Base-by-base conservation (phyloP, 768 basidiomycete genomes). In the Antrodiella citrinella region DNA sequence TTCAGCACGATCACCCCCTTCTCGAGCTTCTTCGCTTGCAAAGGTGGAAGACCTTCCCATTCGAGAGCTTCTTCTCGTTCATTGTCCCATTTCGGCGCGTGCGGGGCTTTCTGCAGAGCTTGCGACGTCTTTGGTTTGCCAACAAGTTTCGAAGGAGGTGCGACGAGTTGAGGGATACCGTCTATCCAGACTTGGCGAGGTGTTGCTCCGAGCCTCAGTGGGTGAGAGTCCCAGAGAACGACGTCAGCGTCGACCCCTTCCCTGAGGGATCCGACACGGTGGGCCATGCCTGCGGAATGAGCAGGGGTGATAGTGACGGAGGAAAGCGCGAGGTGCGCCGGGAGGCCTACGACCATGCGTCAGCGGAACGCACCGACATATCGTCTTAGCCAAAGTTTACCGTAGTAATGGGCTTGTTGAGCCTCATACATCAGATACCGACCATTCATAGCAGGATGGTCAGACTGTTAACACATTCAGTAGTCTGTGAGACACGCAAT, bases 401-500 rank as follows among this genome's bases (percentile, higher is more conserved):
- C 89, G 57, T 86, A 90, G 62, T 82, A 85, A 60, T 85, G 80
- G 0, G 85, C 87, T 65, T 88, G 86, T 58, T 90, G 87, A 3
- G 91, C 90, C 64, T 94, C 91, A 56, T 81, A 86, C 19, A 91
- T 61, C 9, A 95, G 73, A 65, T 84, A 83, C 3, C 91, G 79
- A 4, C 84, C 84, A 51, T 91, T 77, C 44, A 81, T 57, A 2
- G 67, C 72, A 1, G 82, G 77, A 56, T 86, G 84, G 56, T 85
- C 82, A 46, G 82, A 83, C 84, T 86, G 51, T 5, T 44, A 11
- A 18, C n/a, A n/a, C n/a, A n/a, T n/a, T n/a, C 35, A 42, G 25
- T 20, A 5, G 30, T 35, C 35, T 25, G 24, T n/a, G 15, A n/a
- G n/a, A n/a, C n/a, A n/a, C n/a, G n/a, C n/a, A n/a, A n/a, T n/a